Base-by-base conservation (phyloP, 2,329 filamentous ascomycete species). In the Seiridium unicorne region DNA sequence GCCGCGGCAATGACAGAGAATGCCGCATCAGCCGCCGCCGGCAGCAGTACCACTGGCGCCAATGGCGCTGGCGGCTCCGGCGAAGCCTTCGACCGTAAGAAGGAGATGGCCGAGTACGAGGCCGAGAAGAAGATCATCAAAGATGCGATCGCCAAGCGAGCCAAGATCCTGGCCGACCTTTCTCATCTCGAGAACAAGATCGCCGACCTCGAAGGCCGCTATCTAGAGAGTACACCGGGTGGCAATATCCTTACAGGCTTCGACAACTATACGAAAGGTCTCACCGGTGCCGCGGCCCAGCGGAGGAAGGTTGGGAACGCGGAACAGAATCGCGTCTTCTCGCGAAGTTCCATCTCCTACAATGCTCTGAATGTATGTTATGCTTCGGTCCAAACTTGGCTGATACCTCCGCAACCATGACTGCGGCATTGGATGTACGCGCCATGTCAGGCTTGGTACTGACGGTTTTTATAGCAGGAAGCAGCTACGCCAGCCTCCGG, bases 201-300 rank as follows among this genome's bases (percentile, higher is more conserved):
- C 68, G 88, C 85, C 72, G 87, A 89, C 64, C 89, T 92, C 70
- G 95, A 99, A 75, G 87, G 89, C 60, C 84, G 89, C 18, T 99
- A 99, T 74, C 87, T 99, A 56, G 94, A 98, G 74, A 92, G 92
- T 69, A 96, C 93, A 4, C 89, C 88, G 11, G 87, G 83, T 68
- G 95, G 95, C 49, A 99, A 99, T 78, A 98, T 99, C 72, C 94
- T 99, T 73, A 93, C 91, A 54, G 95, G 95, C 31, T 99, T 99
- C 75, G 95, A 99, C 75, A 96, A 93, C 73, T 99, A 98, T 78
- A 96, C 97, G 81, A 99, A 99, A 76, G 93, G 92, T 58, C 84
- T 84, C 18, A 84, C 85, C 7, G 85, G 86, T n/a, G 80, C 82
- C 1, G 83, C 83, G 3, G 82, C 87, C 9, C 81, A 86, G 65